Evolutionary conservation across 208 protist genomes (phyloP).

Genomic region (Porcisia deanei): DNA sequence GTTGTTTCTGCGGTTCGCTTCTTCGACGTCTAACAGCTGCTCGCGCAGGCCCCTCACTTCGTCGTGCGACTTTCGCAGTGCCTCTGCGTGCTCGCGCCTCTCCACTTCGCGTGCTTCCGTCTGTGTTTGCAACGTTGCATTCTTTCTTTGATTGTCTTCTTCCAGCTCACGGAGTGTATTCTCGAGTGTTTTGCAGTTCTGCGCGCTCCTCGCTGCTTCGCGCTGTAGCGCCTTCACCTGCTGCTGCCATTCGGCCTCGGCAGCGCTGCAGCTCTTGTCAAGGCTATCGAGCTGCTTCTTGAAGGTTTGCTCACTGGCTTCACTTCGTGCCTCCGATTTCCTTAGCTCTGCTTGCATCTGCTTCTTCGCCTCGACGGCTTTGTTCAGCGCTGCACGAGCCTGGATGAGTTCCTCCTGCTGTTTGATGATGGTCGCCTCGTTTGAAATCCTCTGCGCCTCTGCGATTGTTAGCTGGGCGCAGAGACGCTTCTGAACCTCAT

Average conservation of each 20-base stretch:
- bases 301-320: constrained; percentile 2
- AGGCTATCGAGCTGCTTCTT: constrained; percentile 14
- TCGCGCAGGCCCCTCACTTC: constrained; percentile 1
- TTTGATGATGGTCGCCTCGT: constrained; percentile 1
- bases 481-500: background rate
- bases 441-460: constrained; percentile 3
- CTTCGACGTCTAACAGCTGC: constrained; percentile 21
- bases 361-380: constrained; percentile 4
- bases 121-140: background rate
- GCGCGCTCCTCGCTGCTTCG: constrained; percentile 5
- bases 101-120: constrained; percentile 1
- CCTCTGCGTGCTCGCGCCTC: background rate
- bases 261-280: constrained; percentile 1
- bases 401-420: constrained; percentile 20
- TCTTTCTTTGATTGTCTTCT: background rate
- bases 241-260: constrained; percentile 15
- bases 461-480: constrained; percentile 4
- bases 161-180: constrained; percentile 13
- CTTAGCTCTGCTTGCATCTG: background rate
- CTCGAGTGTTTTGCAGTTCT: constrained; percentile 15
- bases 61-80: background rate
- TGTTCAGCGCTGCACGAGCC: background rate
- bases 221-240: constrained; percentile 12
- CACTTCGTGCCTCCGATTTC: constrained; percentile 2
- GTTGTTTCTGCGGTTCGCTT: constrained; percentile 19